These are phyloP conservation scores for Nitzschia inconspicua DNA, from an alignment of 108 stramenopile species.

Conservation along the genomic window DNA sequence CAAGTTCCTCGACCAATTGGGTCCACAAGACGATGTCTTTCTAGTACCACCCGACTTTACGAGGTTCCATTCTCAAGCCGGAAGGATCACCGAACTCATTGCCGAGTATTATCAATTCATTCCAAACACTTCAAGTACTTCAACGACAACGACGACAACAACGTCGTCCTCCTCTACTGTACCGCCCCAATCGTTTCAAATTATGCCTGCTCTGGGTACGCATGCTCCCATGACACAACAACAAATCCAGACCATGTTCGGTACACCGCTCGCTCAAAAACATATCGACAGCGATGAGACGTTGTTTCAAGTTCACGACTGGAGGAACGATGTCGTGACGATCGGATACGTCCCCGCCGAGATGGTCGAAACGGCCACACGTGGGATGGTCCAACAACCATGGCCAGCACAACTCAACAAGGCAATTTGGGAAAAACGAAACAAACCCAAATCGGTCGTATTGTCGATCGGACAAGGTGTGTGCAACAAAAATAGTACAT, in stretches of 20 bases:
- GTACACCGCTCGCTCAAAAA: slow-evolving; percentile 29
- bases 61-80: slow-evolving; percentile 87
- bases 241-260: slow-evolving; percentile 87
- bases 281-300: slow-evolving; percentile 14
- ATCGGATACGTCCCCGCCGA: slow-evolving; percentile 84
- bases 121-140: background rate
- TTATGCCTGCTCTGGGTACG: slow-evolving; percentile 91
- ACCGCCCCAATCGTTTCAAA: slow-evolving; percentile 45
- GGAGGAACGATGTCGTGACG: slow-evolving; percentile 92
- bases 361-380: slow-evolving; percentile 67
- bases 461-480: slow-evolving; percentile 91
- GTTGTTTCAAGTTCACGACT: slow-evolving; percentile 90
- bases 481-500: too few relatives aligned
- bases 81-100: slow-evolving; percentile 75
- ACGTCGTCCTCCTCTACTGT: background rate
- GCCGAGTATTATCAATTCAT: slow-evolving; percentile 84
- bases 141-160: background rate
- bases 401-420: slow-evolving; percentile 96
- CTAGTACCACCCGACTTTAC: slow-evolving; percentile 88
- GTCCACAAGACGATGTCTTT: slow-evolving; percentile 76
- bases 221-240: slow-evolving; percentile 88
- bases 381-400: slow-evolving; percentile 48
- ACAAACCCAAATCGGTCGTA: slow-evolving; percentile 43
- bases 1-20: slow-evolving; percentile 50
- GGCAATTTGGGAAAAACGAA: slow-evolving; percentile 84